A percentile compares a stretch with the other conserved stretches of the same genome.
Conservation (phyloP, 257 asterid genomes). For the Nicotiana tabacum region DNA sequence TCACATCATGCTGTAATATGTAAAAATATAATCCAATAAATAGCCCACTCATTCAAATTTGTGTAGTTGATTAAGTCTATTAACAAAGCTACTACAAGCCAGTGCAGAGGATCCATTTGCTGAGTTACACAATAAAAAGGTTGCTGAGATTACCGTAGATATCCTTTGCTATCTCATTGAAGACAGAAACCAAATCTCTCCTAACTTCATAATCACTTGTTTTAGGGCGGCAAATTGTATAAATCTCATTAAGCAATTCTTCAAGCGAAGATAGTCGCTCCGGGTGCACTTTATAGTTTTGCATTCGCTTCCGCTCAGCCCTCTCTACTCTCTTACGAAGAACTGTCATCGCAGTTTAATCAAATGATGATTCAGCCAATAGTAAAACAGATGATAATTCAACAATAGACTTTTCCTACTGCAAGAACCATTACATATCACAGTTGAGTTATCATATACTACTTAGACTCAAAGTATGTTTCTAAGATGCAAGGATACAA, state of each 20-base stretch:
- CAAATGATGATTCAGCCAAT: not conserved
- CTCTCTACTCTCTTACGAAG: constrained; percentile 64
- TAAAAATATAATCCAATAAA: not conserved
- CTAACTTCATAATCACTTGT: constrained; percentile 60
- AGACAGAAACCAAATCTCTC: constrained; percentile 55
- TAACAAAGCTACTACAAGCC: constrained; percentile 4
- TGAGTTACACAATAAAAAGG: not conserved
- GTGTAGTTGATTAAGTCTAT: not conserved
- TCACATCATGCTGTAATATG: not conserved
- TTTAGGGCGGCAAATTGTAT: constrained; percentile 51
- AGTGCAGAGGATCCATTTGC: not conserved
- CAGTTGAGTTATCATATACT: not conserved
- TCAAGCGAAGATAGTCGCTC: constrained; percentile 44
- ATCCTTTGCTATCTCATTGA: constrained; percentile 78
- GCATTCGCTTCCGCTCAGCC: constrained; percentile 55
- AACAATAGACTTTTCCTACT: not conserved
- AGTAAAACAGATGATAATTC: not conserved
- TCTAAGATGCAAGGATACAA: not conserved
- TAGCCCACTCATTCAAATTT: not conserved
- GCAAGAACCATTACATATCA: not conserved
- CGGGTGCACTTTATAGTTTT: constrained; percentile 34
- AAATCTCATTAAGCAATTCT: constrained; percentile 55
- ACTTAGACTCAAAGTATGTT: not conserved
- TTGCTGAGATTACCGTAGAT: constrained; percentile 47
- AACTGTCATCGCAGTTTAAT: constrained; percentile 36